Percentiles rank a stretch among this genome's conserved stretches.
phyloP scores from a whole-genome alignment of 2,329 filamentous ascomycete genomes.

The Westerdykella sp. region DNA sequence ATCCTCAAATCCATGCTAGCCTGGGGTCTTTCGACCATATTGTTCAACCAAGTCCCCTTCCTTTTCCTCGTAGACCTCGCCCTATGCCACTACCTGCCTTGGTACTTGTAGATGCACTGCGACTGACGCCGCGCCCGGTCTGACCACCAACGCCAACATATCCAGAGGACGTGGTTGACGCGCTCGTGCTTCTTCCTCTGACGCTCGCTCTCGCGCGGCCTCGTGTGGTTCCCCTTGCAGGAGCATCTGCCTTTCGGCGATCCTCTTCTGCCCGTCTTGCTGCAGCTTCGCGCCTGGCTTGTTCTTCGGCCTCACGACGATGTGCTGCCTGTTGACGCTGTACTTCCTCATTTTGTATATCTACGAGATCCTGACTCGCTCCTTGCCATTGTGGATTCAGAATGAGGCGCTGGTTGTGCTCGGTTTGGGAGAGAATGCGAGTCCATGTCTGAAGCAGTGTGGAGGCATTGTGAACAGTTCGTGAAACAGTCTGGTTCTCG shows the following conservation, averaged over 20 bases:
- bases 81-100: constrained; percentile 42
- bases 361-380: constrained; percentile 75
- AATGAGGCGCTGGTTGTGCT: constrained; percentile 91
- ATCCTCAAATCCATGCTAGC: no score
- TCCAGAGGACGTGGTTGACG: constrained; percentile 26
- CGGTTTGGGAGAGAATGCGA: constrained; percentile 89
- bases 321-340: constrained; percentile 71
- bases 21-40: background rate
- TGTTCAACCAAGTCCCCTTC: constrained; percentile 22
- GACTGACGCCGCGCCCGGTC: constrained; percentile 45
- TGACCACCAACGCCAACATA: constrained; percentile 43
- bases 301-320: constrained; percentile 69
- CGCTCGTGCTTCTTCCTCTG: constrained; percentile 25
- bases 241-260: constrained; percentile 55
- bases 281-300: constrained; percentile 67
- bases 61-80: constrained; percentile 34
- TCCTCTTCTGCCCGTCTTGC: constrained; percentile 47
- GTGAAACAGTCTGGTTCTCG: constrained; percentile 62
- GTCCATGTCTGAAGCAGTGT: constrained; percentile 93
- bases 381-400: constrained; percentile 87
- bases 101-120: constrained; percentile 39
- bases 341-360: constrained; percentile 73
- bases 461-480: constrained; percentile 80
- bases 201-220: constrained; percentile 33
- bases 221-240: constrained; percentile 38